Percentiles rank a stretch among this genome's conserved stretches.
phyloP scores from a whole-genome alignment of 129 eudicot genomes.

The Lactuca sativa region DNA sequence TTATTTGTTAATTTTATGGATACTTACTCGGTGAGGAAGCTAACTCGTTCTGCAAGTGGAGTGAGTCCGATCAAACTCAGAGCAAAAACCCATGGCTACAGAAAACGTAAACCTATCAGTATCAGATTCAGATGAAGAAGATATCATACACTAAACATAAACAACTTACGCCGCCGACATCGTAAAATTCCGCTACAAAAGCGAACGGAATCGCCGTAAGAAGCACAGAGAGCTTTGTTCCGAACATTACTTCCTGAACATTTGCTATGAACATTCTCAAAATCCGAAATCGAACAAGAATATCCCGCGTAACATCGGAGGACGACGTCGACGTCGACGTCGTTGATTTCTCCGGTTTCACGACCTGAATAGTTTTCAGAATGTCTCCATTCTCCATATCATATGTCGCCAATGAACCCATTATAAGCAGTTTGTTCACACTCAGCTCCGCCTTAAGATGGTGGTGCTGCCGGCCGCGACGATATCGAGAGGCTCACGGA shows the following conservation, averaged over 20 bases:
- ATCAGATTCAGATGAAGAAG: background rate
- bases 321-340: background rate
- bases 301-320: background rate
- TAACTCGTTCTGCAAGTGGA: conserved; percentile 87
- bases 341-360: conserved; percentile 4
- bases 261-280: conserved; percentile 35
- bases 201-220: conserved; percentile 65
- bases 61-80: conserved; percentile 79
- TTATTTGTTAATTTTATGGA: background rate
- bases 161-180: conserved; percentile 54
- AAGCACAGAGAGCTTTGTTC: conserved; percentile 62
- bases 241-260: conserved; percentile 58
- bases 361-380: conserved; percentile 3
- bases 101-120: background rate
- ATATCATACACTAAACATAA: background rate
- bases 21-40: conserved; percentile 87
- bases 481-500: background rate
- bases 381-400: conserved; percentile 11
- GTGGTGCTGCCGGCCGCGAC: conserved; percentile 3
- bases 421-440: background rate
- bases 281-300: conserved; percentile 19
- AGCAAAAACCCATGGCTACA: conserved; percentile 86
- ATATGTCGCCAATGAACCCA: conserved; percentile 3
- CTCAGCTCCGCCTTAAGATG: background rate
- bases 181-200: conserved; percentile 41